Conservation (phyloP, 306 rosid genomes). For the Medicago ruthenica region DNA sequence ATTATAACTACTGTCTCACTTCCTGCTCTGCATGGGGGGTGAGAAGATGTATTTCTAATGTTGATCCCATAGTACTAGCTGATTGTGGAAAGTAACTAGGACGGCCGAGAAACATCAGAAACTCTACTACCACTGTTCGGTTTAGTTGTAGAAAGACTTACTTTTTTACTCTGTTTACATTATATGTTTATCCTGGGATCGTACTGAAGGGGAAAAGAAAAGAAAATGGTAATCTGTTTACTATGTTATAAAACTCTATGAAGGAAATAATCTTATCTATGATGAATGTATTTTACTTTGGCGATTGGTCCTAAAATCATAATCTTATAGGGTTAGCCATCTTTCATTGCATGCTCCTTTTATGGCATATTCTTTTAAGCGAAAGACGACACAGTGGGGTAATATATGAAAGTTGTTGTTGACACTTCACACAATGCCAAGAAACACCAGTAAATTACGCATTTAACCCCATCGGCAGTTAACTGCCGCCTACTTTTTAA, state of each 20-base stretch:
- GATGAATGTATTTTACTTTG: conserved; percentile 36
- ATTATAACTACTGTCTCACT: conserved; percentile 76
- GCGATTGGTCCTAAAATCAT: background rate
- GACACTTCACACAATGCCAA: too few relatives aligned
- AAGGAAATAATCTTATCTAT: conserved; percentile 40
- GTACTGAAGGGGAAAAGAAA: conserved; percentile 30
- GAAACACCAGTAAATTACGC: too few relatives aligned
- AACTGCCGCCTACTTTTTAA: too few relatives aligned
- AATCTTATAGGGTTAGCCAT: conserved; percentile 5
- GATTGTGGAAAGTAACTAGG: conserved; percentile 95
- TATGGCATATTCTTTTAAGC: conserved; percentile 15
- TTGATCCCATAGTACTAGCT: conserved; percentile 93
- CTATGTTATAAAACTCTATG: conserved; percentile 48
- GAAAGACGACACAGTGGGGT: background rate
- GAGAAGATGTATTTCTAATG: conserved; percentile 92
- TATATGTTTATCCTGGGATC: conserved; percentile 49
- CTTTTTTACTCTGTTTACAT: conserved; percentile 48
- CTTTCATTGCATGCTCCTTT: background rate
- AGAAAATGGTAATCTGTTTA: conserved; percentile 44
- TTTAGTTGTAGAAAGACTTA: conserved; percentile 72
- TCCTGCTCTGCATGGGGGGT: conserved; percentile 73
- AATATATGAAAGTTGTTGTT: too few relatives aligned
- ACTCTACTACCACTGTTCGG: conserved; percentile 63
- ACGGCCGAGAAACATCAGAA: conserved; percentile 70
- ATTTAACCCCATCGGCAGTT: too few relatives aligned